phyloP scores from a whole-genome alignment of 495 filamentous ascomycete genomes.

The Penicillium canariense region DNA sequence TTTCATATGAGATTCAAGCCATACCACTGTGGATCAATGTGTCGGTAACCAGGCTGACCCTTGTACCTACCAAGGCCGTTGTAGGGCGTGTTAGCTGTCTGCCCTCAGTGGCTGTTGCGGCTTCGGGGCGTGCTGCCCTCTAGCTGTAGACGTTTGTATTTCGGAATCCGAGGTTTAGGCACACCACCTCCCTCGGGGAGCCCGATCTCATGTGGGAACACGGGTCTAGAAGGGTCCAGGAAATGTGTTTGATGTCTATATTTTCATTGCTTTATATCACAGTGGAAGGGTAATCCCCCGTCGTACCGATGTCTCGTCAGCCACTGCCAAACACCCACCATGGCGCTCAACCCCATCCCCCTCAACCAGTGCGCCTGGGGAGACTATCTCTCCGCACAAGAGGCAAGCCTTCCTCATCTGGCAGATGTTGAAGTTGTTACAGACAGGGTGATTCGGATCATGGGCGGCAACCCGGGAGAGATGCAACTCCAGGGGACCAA shows the following conservation, averaged over 20 bases:
- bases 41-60: no score
- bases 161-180: neutral
- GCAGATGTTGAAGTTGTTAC: slow-evolving; percentile 41
- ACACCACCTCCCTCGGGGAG: neutral
- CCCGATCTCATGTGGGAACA: neutral
- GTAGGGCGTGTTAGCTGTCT: no score
- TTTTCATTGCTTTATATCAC: neutral
- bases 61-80: no score
- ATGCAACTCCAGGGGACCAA: slow-evolving; percentile 65
- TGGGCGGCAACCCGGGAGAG: slow-evolving; percentile 69
- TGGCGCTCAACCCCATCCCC: slow-evolving; percentile 1
- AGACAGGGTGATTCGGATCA: slow-evolving; percentile 38
- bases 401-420: slow-evolving; percentile 30
- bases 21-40: no score
- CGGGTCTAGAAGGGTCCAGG: neutral
- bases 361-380: slow-evolving; percentile 46
- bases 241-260: neutral
- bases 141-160: neutral
- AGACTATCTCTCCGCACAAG: slow-evolving; percentile 39
- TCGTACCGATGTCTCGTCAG: no score
- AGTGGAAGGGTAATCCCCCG: neutral
- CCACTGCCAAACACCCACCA: neutral
- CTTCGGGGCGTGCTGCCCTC: neutral
- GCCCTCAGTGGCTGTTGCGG: slow-evolving; percentile 42
- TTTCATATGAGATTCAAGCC: no score